phyloP scores from a whole-genome alignment of 176 grass and related monocot species.

The Eremochloa ophiuroides region DNA sequence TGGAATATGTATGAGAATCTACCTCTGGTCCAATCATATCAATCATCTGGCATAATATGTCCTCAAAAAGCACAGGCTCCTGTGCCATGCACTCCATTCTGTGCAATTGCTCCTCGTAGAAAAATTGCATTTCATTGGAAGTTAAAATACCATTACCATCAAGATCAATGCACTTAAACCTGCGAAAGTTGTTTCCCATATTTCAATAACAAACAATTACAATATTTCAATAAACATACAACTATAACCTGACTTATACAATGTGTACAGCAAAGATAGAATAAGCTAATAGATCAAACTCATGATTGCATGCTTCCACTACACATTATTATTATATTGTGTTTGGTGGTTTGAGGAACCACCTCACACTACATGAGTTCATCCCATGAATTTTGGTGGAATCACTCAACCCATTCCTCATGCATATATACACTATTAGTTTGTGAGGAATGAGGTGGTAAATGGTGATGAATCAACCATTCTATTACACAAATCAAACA shows the following conservation, averaged over 20 bases:
- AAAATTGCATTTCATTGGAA: slow-evolving; percentile 97
- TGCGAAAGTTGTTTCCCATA: slow-evolving; percentile 32
- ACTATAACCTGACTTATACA: neutral
- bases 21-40: slow-evolving; percentile 99
- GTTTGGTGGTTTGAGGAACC: neutral
- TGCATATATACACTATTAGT: neutral
- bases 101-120: slow-evolving; percentile 99
- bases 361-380: neutral
- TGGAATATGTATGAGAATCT: slow-evolving; percentile 24
- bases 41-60: slow-evolving; percentile 99
- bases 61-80: slow-evolving; percentile 97
- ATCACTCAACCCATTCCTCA: neutral
- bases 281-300: neutral
- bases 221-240: slow-evolving; percentile 9
- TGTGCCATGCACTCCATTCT: slow-evolving; percentile 99
- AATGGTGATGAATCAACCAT: neutral
- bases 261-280: neutral
- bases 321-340: neutral
- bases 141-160: slow-evolving; percentile 97
- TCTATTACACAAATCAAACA: neutral
- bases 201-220: slow-evolving; percentile 6
- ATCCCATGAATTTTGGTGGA: neutral
- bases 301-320: neutral
- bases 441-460: neutral
- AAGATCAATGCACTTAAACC: slow-evolving; percentile 99